Conservation (phyloP, 257 asterid species). For the Capsicum pubescens region DNA sequence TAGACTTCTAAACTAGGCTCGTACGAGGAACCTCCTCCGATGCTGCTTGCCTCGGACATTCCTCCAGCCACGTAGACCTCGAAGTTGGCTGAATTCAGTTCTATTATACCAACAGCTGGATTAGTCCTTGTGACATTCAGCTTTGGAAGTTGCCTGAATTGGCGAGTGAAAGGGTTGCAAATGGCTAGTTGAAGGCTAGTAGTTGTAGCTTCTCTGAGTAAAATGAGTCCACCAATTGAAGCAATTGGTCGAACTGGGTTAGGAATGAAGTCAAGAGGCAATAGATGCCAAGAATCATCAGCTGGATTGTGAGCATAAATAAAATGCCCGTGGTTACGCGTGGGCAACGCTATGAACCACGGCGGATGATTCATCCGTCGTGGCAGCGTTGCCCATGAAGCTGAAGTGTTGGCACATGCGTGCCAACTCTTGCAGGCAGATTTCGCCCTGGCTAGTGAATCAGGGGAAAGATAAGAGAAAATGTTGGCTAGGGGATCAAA, state of each 20-base stretch:
- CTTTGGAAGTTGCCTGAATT: conserved; percentile 50
- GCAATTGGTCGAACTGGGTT: conserved; percentile 55
- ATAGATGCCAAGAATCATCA: conserved; percentile 46
- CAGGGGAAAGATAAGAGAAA: conserved; percentile 78
- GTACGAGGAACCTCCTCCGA: conserved; percentile 63
- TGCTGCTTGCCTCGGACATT: conserved; percentile 57
- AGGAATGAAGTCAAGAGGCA: conserved; percentile 46
- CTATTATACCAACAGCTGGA: conserved; percentile 70
- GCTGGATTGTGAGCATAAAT: conserved; percentile 65
- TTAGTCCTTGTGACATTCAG: conserved; percentile 54
- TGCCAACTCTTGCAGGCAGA: conserved; percentile 68
- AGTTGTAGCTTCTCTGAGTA: conserved; percentile 41
- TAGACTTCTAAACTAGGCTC: conserved; percentile 68
- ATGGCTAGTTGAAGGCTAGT: conserved; percentile 59
- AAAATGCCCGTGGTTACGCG: conserved; percentile 43
- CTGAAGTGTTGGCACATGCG: conserved; percentile 39
- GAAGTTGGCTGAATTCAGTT: conserved; percentile 30
- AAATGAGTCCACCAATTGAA: conserved; percentile 52
- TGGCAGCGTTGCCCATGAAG: conserved; percentile 18
- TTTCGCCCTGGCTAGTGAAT: conserved; percentile 67
- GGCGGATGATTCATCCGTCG: conserved; percentile 43
- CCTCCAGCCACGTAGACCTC: conserved; percentile 80
- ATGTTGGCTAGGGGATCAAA: conserved; percentile 62
- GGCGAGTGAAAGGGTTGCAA: conserved; percentile 74
- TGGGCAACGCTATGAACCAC: conserved; percentile 76